These are phyloP conservation scores for Sonneratia alba DNA, from an alignment of 345 rosid genomes.

Conservation along the genomic window DNA sequence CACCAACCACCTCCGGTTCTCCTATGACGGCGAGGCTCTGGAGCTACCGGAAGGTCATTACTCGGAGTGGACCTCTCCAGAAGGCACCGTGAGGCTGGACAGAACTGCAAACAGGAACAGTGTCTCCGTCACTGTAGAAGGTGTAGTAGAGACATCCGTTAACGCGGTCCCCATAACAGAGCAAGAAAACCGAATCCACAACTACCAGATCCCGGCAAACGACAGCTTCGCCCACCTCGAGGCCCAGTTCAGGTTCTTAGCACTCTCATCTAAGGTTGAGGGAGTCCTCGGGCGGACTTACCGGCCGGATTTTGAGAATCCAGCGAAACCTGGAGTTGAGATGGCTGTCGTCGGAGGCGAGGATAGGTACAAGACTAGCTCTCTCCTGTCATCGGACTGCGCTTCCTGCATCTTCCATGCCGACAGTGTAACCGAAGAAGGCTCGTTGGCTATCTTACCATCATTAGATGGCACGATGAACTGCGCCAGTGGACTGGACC, in stretches of 20 bases:
- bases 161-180: constrained; percentile 58
- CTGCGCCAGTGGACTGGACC: neutral
- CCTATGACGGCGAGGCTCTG: constrained; percentile 36
- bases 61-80: constrained; percentile 36
- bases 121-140: constrained; percentile 29
- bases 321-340: constrained; percentile 53
- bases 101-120: constrained; percentile 45
- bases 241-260: constrained; percentile 48
- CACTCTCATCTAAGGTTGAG: constrained; percentile 50
- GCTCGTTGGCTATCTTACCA: neutral
- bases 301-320: constrained; percentile 51
- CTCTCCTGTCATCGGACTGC: constrained; percentile 38
- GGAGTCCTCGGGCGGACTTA: constrained; percentile 60
- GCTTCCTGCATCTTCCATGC: constrained; percentile 26
- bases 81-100: constrained; percentile 40
- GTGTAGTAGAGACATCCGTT: constrained; percentile 40
- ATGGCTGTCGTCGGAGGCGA: constrained; percentile 54
- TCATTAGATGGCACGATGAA: neutral
- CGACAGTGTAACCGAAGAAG: neutral
- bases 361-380: constrained; percentile 39
- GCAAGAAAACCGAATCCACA: constrained; percentile 53
- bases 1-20: constrained; percentile 44
- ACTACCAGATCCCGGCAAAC: constrained; percentile 41
- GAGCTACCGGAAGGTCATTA: constrained; percentile 36
- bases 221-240: constrained; percentile 63